Evolutionary conservation across 1,284 basidiomycete genomes (phyloP).

Genomic region (Anthracocystis panici-leucophaei): DNA sequence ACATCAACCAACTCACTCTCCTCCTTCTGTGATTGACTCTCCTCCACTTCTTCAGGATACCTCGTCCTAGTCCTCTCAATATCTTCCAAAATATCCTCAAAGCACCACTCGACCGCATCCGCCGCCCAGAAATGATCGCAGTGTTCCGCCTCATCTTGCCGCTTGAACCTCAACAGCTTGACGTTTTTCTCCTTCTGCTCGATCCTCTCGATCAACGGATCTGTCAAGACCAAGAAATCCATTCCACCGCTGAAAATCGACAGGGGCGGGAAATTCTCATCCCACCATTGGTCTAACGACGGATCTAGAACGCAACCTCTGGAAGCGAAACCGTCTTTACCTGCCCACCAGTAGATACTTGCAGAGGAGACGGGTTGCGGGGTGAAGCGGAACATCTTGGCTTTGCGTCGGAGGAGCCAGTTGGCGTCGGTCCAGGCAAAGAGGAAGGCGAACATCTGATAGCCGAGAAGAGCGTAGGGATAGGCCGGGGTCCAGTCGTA

Average conservation of each 20-base stretch:
- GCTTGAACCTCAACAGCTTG: slow-evolving; percentile 73
- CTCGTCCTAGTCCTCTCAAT: slow-evolving; percentile 48
- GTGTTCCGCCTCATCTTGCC: slow-evolving; percentile 72
- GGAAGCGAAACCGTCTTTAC: slow-evolving; percentile 75
- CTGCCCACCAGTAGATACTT: slow-evolving; percentile 75
- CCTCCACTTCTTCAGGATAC: slow-evolving; percentile 45
- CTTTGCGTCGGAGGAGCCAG: slow-evolving; percentile 74
- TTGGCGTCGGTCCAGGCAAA: slow-evolving; percentile 77
- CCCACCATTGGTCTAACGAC: slow-evolving; percentile 73
- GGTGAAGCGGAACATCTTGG: slow-evolving; percentile 78
- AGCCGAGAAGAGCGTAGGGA: slow-evolving; percentile 69
- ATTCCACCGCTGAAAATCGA: slow-evolving; percentile 73
- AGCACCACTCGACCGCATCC: slow-evolving; percentile 76
- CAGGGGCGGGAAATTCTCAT: slow-evolving; percentile 75
- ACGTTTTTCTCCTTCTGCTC: slow-evolving; percentile 70
- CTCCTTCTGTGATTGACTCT: neutral
- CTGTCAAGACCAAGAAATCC: slow-evolving; percentile 66
- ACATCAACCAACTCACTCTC: slow-evolving; percentile 2
- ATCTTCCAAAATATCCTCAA: slow-evolving; percentile 68
- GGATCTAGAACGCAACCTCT: slow-evolving; percentile 75
- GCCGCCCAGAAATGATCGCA: slow-evolving; percentile 74
- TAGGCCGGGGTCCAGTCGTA: slow-evolving; percentile 75
- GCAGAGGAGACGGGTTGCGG: slow-evolving; percentile 75
- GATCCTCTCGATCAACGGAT: slow-evolving; percentile 63
- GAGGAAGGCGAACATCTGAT: slow-evolving; percentile 76